A percentile compares a stretch with the other conserved stretches of the same genome.
phyloP scores from a whole-genome alignment of 2,329 filamentous ascomycete species.

The Gaeumannomyces sp. region DNA sequence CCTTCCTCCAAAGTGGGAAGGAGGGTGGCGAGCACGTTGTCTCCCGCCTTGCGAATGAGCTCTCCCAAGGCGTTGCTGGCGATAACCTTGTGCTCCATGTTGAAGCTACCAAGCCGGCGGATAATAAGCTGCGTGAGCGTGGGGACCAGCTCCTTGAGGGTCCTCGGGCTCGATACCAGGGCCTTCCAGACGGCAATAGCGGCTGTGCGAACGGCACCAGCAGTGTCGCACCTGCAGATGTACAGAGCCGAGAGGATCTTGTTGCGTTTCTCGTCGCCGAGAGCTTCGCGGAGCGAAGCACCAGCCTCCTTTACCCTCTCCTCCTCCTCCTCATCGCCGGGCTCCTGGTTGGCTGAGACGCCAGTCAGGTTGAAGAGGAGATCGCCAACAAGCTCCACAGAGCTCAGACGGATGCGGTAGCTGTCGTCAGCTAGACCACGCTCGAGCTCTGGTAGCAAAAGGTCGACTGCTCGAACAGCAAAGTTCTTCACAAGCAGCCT shows the following conservation, averaged over 20 bases:
- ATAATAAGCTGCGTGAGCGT: slow-evolving; percentile 95
- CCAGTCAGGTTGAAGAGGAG: slow-evolving; percentile 96
- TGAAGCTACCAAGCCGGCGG: slow-evolving; percentile 84
- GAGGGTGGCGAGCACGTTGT: slow-evolving; percentile 81
- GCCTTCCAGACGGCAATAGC: slow-evolving; percentile 96
- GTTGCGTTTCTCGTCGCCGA: slow-evolving; percentile 94
- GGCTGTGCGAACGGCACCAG: slow-evolving; percentile 80
- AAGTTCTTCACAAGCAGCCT: slow-evolving; percentile 97
- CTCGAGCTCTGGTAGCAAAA: slow-evolving; percentile 89
- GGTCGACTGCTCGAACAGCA: slow-evolving; percentile 86
- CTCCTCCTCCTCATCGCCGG: slow-evolving; percentile 68
- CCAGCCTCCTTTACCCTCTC: slow-evolving; percentile 77
- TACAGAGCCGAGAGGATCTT: slow-evolving; percentile 96
- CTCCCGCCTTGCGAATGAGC: slow-evolving; percentile 92
- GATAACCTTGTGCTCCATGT: slow-evolving; percentile 98
- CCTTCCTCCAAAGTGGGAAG: slow-evolving; percentile 90
- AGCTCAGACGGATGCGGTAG: slow-evolving; percentile 96
- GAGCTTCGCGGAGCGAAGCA: slow-evolving; percentile 84
- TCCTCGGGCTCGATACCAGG: slow-evolving; percentile 83
- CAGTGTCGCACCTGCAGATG: slow-evolving; percentile 95
- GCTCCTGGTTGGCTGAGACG: slow-evolving; percentile 62
- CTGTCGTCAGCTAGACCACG: slow-evolving; percentile 95
- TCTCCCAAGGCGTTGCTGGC: slow-evolving; percentile 95
- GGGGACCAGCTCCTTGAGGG: slow-evolving; percentile 89
- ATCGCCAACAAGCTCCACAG: slow-evolving; percentile 94